A percentile compares a stretch with the other conserved stretches of the same genome.
These are phyloP conservation scores for Hypoxylon sp. DNA, from an alignment of 2,329 filamentous ascomycete genomes.

Conservation along the genomic window DNA sequence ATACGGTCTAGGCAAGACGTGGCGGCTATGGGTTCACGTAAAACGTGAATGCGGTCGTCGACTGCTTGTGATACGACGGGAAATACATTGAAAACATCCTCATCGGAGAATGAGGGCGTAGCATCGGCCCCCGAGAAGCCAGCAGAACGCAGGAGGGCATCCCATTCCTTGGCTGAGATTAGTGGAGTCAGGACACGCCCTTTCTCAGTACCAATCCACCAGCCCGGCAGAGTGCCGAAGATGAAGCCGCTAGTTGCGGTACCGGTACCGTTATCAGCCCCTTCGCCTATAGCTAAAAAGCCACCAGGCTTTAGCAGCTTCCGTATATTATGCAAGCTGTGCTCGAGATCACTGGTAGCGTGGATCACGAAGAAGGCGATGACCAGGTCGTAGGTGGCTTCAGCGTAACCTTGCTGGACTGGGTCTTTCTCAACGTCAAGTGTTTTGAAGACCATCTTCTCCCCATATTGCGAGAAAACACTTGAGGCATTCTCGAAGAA, in stretches of 20 bases:
- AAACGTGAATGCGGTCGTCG: too few species aligned
- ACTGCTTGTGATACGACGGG: too few species aligned
- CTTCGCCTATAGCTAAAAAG: constrained; percentile 10
- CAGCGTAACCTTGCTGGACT: constrained; percentile 24
- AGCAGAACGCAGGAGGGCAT: constrained; percentile 19
- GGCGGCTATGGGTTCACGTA: too few species aligned
- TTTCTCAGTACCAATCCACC: constrained; percentile 30
- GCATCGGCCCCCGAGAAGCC: constrained; percentile 38
- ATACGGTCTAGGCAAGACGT: too few species aligned
- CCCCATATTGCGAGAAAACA: constrained; percentile 27
- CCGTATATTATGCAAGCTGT: constrained; percentile 42
- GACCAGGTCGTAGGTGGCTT: constrained; percentile 21
- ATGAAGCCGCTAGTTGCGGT: constrained; percentile 1
- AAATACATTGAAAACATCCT: too few species aligned
- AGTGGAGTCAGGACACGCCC: constrained; percentile 3
- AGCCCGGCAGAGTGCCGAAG: constrained; percentile 19
- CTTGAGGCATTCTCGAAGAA: constrained; percentile 23
- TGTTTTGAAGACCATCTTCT: constrained; percentile 12
- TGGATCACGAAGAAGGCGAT: constrained; percentile 46
- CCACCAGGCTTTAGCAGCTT: constrained; percentile 46
- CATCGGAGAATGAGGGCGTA: too few species aligned
- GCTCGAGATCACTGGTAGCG: constrained; percentile 41
- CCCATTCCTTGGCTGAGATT: neutral
- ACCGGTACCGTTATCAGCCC: neutral
- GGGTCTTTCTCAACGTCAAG: constrained; percentile 19